Conservation (phyloP, 164 flowering plant genomes). For the Vitis rotundifolia region DNA sequence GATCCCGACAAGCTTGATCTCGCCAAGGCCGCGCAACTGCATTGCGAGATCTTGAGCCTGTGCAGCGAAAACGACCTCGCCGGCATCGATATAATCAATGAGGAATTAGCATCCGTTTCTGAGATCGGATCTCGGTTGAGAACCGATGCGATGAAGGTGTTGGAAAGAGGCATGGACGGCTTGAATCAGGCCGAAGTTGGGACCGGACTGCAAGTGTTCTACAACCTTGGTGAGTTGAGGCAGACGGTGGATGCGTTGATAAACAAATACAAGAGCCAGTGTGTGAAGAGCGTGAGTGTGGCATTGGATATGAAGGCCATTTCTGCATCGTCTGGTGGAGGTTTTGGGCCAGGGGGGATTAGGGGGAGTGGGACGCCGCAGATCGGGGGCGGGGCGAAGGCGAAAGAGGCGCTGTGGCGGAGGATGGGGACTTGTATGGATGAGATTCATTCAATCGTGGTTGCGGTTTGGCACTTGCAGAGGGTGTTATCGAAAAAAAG, state of each 20-base stretch:
- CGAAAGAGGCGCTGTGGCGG: conserved; percentile 89
- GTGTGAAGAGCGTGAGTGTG: conserved; percentile 60
- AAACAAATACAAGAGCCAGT: conserved; percentile 65
- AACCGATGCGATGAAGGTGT: conserved; percentile 70
- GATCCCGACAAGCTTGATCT: conserved; percentile 67
- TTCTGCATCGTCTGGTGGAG: conserved; percentile 48
- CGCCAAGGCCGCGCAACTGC: conserved; percentile 84
- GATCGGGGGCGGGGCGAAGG: conserved; percentile 84
- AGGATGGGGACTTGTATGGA: conserved; percentile 85
- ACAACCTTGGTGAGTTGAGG: conserved; percentile 84
- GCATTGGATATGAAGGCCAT: conserved; percentile 95
- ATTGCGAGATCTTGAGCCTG: conserved; percentile 63
- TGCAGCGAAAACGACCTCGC: conserved; percentile 60
- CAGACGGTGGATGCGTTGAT: conserved; percentile 74
- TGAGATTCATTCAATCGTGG: conserved; percentile 74
- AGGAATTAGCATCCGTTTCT: conserved; percentile 58
- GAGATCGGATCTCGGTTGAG: conserved; percentile 63
- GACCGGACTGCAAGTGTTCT: conserved; percentile 90
- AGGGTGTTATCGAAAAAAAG: conserved; percentile 95
- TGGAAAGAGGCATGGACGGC: conserved; percentile 89
- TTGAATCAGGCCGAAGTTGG: conserved; percentile 97
- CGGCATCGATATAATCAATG: conserved; percentile 66
- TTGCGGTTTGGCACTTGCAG: conserved; percentile 98
- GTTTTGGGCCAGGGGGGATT: conserved; percentile 83
- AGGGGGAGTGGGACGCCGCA: conserved; percentile 92